Base-by-base conservation (phyloP, 202 grass and related monocot genomes). In the Musa balbisiana region DNA sequence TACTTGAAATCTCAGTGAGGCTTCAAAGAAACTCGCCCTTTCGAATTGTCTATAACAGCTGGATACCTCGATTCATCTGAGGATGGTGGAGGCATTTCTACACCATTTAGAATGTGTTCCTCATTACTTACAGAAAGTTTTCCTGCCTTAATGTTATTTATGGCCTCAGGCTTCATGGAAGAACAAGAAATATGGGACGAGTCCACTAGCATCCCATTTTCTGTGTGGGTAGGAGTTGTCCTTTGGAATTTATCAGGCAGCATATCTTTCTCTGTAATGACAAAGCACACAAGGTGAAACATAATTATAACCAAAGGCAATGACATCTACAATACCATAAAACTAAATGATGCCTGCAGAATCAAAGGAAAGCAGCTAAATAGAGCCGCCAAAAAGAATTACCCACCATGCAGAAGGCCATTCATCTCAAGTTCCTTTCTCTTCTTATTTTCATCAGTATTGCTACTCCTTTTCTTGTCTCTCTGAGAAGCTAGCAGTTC, bases 401-500 rank as follows among this genome's bases (percentile, higher is more conserved):
- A 84, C 86, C 84, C 83, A 92, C 89, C 83, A 83, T 84, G 86
- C 73, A 82, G 63, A 79, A 79, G 80, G 68, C 86, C 86, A 86
- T 92, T 88, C 72, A 74, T 86, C 69, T 88, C 89, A 16, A 73
- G 81, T 69, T 74, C 85, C 83, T 88, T 92, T 84, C 89, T 79
- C 81, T 92, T 91, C 83, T 81, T 90, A 52, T 76, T 91, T 64
- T 88, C 83, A 79, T 81, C 71, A 73, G 70, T 69, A 71, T 62
- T 74, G 72, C 53, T 19, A 85, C 78, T 53, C 56, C 78, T 83
- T 6, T n/a, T 54, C 55, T 78, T 78, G 67, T 78, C 74, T 62
- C 51, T 63, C 49, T 74, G 19, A 77, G 60, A 60, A 53, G 50
- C 82, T 68, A 68, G 71, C 68, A 78, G 71, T 60, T 91, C 78